Conservation (phyloP, 305 asterid species). For the Withania somnifera region DNA sequence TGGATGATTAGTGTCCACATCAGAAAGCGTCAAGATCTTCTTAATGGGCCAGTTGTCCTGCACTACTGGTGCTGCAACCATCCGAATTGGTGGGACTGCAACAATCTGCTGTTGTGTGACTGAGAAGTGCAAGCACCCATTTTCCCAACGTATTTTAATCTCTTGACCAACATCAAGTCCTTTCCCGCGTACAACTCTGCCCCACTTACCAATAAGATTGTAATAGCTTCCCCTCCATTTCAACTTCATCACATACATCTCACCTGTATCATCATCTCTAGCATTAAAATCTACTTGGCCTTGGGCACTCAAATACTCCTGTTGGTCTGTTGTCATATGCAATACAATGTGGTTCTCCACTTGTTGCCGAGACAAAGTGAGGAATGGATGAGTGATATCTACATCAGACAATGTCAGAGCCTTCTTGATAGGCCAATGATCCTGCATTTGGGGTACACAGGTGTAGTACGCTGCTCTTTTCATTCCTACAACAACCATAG, state of each 20-base stretch:
- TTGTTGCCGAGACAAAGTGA: constrained; percentile 72
- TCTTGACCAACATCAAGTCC: constrained; percentile 73
- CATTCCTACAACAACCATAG: constrained; percentile 30
- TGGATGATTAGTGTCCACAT: constrained; percentile 66
- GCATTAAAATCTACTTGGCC: constrained; percentile 60
- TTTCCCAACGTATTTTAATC: constrained; percentile 53
- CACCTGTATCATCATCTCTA: constrained; percentile 67
- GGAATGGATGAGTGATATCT: constrained; percentile 71
- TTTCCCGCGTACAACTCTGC: constrained; percentile 61
- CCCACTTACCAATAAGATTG: constrained; percentile 77
- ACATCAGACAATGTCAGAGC: constrained; percentile 66
- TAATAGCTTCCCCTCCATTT: constrained; percentile 78
- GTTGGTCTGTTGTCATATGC: constrained; percentile 56
- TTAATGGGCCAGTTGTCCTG: constrained; percentile 69
- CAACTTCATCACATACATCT: constrained; percentile 51
- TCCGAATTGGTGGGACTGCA: constrained; percentile 34
- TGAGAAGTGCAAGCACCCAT: constrained; percentile 63
- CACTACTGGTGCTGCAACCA: constrained; percentile 34
- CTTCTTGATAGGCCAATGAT: constrained; percentile 67
- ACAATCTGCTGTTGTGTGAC: constrained; percentile 57
- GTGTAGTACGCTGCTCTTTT: constrained; percentile 42
- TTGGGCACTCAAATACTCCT: constrained; percentile 42
- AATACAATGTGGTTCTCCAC: constrained; percentile 54
- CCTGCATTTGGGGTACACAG: constrained; percentile 41
- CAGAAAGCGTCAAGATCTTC: constrained; percentile 55